Base-by-base conservation (phyloP, 768 basidiomycete genomes). In the Lentinula sp. region DNA sequence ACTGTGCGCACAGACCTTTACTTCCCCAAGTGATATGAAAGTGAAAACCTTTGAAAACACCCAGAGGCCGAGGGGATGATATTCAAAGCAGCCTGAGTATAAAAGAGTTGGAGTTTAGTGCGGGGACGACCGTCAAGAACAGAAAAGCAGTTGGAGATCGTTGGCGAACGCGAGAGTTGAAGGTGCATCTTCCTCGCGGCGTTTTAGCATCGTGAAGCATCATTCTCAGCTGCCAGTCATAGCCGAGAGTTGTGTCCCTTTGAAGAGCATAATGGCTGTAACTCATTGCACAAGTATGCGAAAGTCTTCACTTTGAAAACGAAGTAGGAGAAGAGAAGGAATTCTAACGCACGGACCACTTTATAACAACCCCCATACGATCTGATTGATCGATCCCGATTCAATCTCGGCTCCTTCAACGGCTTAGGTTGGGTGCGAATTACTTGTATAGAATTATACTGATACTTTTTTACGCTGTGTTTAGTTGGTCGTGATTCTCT, bases 1-100 rank as follows among this genome's bases (percentile, higher is more conserved):
- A 46, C 45, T 46, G 6, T 23, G 37, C 56, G 56, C 56, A 57
- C 56, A 43, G 56, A 57, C 56, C 40, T 46, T 46, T 28, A 39
- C 16, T 46, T 28, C 39, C 39, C 40, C 56, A 45, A 57, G 34
- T 51, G 34, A 51, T n/a, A 51, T 16, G 23, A 46, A 40, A 45
- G 16, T 18, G 37, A 54, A 40, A 15, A 54, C n/a, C 11, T 18
- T 37, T 4, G 13, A 23, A 10, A 15, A 54, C 5, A n/a, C 23
- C n/a, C 13, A 21, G n/a, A 13, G 2, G n/a, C 15, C 8, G 7
- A 50, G 48, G 32, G 32, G 18, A 13, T 4, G 18, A 21, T 32
- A 35, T 16, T 16, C 16, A 21, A 35, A 16, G 18, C 15, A n/a
- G 31, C 37, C 35, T 37, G 18, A 54, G 34, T 51, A 8, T 35